Evolutionary conservation across 352 stramenopile genomes (phyloP), one percentile per base, ranked within the genome.

Genomic region (Peronospora destructor): DNA sequence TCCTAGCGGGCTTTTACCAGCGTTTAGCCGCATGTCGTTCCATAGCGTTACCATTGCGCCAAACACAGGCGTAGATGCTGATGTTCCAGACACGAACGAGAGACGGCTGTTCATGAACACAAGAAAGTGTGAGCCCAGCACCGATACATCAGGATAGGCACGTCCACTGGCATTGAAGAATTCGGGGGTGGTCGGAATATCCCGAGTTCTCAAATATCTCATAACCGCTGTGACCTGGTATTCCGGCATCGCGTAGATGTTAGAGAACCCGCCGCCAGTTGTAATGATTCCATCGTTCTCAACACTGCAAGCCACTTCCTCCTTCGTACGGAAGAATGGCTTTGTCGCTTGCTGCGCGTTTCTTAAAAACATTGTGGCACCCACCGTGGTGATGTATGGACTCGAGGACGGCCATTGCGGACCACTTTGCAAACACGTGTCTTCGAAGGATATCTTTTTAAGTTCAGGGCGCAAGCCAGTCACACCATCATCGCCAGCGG

Each of bases 311-410:
- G 91, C 66, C 5, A 91, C 78, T 48, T 95, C 83, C 25, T 91
- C 78, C 3, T 69, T 64, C 1, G 72, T 88, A 13, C 46, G 56
- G 67, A 79, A 90, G 47, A 84, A 91, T 5, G 60, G 63, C n/a
- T 73, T 70, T 0, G 49, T 47, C 14, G 57, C 49, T 42, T 74
- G 52, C 2, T 49, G 17, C 0, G 32, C 16, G 14, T 39, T 50
- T 11, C 39, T 55, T 2, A 89, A 51, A 28, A 69, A 55, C 76
- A 89, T 91, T n/a, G 89, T 96, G 4, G 82, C 90, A 19, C 90
- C 90, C 6, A 97, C 89, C 0, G 86, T 75, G 2, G 85, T 96
- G 49, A 97, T 78, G 62, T 96, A 97, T 10, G 90, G 89, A 38
- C 82, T 95, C 7, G 66, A 73, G 9, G 72, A 81, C 11, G 83